Evolutionary conservation across 768 basidiomycete species (phyloP).

Genomic region (Mycena venus): DNA sequence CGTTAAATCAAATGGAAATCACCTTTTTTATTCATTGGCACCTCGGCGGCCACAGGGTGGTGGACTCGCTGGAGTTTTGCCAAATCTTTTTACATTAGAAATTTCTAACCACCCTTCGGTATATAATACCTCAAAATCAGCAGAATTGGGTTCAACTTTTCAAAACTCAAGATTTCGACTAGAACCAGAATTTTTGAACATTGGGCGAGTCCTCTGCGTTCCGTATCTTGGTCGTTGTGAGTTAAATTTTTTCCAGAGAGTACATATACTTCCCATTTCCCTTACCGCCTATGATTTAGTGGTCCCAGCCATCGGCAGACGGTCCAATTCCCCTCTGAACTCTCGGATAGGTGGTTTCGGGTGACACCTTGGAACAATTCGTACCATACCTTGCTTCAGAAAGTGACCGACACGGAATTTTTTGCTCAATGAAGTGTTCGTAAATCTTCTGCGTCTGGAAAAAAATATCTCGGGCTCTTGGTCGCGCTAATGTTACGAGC

Average conservation of each 20-base stretch:
- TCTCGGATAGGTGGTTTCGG: not conserved
- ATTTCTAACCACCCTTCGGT: not conserved
- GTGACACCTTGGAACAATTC: no score
- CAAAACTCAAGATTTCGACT: not conserved
- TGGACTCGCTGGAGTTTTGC: not conserved
- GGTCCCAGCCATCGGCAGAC: not conserved
- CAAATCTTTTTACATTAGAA: not conserved
- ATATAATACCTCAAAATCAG: not conserved
- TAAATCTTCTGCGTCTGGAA: not conserved
- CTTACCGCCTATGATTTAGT: not conserved
- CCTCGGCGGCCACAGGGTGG: not conserved
- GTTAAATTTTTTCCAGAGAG: not conserved
- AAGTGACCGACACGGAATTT: not conserved
- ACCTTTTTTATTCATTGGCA: not conserved
- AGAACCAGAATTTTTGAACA: not conserved
- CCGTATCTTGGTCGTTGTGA: not conserved
- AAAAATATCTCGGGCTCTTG: not conserved
- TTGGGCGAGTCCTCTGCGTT: not conserved
- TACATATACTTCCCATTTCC: not conserved
- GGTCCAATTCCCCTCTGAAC: not conserved
- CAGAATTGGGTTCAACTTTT: not conserved
- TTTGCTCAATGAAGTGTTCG: not conserved
- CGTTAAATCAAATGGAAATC: not conserved
- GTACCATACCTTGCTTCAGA: no score
- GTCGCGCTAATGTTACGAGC: not conserved